A percentile compares a stretch with the other conserved stretches of the same genome.
phyloP scores from a whole-genome alignment of 2,329 filamentous ascomycete genomes.

The Penicillium griseofulvum region DNA sequence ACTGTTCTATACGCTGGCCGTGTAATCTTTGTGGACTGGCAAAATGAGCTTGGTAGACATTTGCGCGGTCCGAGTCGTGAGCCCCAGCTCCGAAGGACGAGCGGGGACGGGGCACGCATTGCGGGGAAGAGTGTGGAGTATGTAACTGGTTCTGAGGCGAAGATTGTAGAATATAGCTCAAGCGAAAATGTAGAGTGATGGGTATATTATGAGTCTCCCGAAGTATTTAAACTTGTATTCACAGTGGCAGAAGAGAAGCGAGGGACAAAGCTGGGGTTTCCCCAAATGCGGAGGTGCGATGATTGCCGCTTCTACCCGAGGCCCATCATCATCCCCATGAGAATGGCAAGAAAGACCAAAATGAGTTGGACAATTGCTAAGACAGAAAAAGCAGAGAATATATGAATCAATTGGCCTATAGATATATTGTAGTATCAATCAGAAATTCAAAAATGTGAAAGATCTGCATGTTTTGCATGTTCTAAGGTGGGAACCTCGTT shows the following conservation, averaged over 20 bases:
- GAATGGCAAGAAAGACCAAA: background rate
- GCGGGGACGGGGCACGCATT: conserved; percentile 40
- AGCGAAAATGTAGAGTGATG: background rate
- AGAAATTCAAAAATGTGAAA: background rate
- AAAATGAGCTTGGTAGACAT: conserved; percentile 5
- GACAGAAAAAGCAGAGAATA: background rate
- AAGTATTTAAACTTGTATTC: background rate
- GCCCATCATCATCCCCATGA: conserved; percentile 13
- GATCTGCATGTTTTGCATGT: background rate
- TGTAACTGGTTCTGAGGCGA: background rate
- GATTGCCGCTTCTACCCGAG: conserved; percentile 49
- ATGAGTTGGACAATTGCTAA: background rate
- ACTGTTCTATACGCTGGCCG: conserved; percentile 44
- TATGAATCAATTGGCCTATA: background rate
- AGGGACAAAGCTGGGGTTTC: conserved; percentile 15
- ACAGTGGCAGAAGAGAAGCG: conserved; percentile 3
- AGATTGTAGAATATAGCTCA: background rate
- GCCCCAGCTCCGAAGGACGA: conserved; percentile 40
- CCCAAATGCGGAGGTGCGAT: conserved; percentile 39
- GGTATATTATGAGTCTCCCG: background rate
- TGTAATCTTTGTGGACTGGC: background rate
- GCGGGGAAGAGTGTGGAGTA: conserved; percentile 25
- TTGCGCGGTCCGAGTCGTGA: conserved; percentile 23
- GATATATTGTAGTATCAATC: background rate
- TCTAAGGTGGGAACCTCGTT: background rate